Evolutionary conservation across 305 asterid genomes (phyloP).

Genomic region (Ruellia speciosa): DNA sequence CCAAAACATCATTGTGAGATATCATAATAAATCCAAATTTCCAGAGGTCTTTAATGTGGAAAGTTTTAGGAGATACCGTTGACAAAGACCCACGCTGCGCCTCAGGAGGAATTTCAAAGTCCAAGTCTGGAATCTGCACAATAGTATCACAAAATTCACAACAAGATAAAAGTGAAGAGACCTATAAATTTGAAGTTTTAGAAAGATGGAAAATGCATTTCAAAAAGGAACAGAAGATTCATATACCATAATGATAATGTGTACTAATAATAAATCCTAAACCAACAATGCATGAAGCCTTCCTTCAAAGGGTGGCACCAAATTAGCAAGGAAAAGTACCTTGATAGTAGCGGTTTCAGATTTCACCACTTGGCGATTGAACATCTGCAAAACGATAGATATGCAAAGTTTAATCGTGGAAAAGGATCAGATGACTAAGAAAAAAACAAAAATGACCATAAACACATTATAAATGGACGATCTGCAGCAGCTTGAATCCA

Average conservation of each 20-base stretch:
- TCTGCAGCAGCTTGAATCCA: no score
- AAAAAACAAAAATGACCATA: no score
- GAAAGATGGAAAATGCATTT: background rate
- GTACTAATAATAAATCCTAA: background rate
- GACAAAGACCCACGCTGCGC: conserved; percentile 96
- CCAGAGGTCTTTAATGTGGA: background rate
- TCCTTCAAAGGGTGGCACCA: background rate
- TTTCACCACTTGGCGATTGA: conserved; percentile 83
- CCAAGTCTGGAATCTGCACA: conserved; percentile 81
- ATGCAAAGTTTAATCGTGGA: background rate
- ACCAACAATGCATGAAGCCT: background rate
- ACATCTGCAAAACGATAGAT: conserved; percentile 43
- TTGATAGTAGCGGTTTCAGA: conserved; percentile 64
- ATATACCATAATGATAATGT: background rate
- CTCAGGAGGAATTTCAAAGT: conserved; percentile 93
- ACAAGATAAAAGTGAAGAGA: background rate
- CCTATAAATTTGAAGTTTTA: no score
- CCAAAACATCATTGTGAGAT: background rate
- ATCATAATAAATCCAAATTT: background rate
- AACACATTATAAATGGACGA: no score
- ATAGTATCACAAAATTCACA: conserved; percentile 11
- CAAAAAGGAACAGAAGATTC: background rate
- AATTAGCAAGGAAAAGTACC: conserved; percentile 33
- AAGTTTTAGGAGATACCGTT: conserved; percentile 43
- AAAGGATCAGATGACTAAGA: no score